These are phyloP conservation scores for Albugo candida DNA, from an alignment of 352 stramenopile genomes.

Conservation along the genomic window DNA sequence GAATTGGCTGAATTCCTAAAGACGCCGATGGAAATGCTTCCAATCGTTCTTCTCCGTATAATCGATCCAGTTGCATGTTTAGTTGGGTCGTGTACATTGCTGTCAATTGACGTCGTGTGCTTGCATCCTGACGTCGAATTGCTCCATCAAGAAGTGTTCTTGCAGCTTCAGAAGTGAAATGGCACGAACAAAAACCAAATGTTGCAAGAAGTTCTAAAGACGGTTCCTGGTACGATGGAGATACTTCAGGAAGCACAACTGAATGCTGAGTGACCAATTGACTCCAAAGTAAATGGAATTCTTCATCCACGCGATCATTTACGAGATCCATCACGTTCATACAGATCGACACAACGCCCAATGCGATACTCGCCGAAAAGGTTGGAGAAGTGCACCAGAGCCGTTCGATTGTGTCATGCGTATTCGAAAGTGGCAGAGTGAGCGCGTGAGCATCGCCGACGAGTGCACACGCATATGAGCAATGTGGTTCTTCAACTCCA, in stretches of 20 bases:
- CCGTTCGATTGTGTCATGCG: conserved; percentile 9
- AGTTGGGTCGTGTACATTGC: conserved; percentile 65
- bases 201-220: conserved; percentile 49
- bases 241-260: conserved; percentile 52
- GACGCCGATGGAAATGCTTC: conserved; percentile 16
- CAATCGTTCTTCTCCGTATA: conserved; percentile 31
- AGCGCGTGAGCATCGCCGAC: conserved; percentile 34
- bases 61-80: conserved; percentile 51
- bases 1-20: conserved; percentile 8
- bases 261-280: conserved; percentile 74
- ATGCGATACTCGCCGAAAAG: conserved; percentile 35
- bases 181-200: conserved; percentile 54
- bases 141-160: conserved; percentile 46
- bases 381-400: conserved; percentile 66
- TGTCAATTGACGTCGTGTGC: conserved; percentile 22
- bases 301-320: conserved; percentile 21
- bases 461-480: conserved; percentile 48
- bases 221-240: conserved; percentile 42
- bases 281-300: conserved; percentile 74
- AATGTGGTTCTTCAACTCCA: conserved; percentile 24
- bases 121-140: conserved; percentile 41
- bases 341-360: conserved; percentile 51
- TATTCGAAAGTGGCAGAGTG: conserved; percentile 53
- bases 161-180: conserved; percentile 56
- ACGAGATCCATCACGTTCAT: conserved; percentile 65